Evolutionary conservation across 2,329 filamentous ascomycete species (phyloP).

Genomic region (Ambrosiella beaveri): DNA sequence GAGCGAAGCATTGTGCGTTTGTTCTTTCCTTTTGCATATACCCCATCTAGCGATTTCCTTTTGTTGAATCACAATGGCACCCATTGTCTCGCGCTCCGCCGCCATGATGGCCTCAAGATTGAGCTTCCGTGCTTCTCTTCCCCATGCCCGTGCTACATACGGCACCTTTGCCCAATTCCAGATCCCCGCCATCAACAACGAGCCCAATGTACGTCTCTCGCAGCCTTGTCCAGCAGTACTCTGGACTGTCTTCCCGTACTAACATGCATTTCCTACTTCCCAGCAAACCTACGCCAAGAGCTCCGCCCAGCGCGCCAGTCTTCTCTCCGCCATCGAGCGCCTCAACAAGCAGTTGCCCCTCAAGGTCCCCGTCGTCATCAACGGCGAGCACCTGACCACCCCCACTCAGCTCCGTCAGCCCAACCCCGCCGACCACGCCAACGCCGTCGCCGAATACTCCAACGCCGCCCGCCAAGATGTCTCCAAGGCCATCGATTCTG

Average conservation of each 20-base stretch:
- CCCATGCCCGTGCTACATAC: slow-evolving; percentile 13
- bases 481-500: slow-evolving; percentile 61
- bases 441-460: slow-evolving; percentile 66
- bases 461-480: slow-evolving; percentile 65
- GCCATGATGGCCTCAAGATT: slow-evolving; percentile 8
- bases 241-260: background rate
- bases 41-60: background rate
- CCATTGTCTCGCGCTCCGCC: slow-evolving; percentile 9
- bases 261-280: background rate
- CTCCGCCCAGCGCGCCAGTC: slow-evolving; percentile 58
- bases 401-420: slow-evolving; percentile 50
- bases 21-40: background rate
- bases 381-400: slow-evolving; percentile 51
- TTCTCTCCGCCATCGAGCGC: slow-evolving; percentile 55
- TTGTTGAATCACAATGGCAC: background rate
- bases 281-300: slow-evolving; percentile 82
- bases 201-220: slow-evolving; percentile 64
- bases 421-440: slow-evolving; percentile 67
- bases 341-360: slow-evolving; percentile 53
- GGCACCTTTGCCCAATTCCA: slow-evolving; percentile 69
- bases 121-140: background rate
- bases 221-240: background rate
- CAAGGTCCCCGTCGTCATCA: slow-evolving; percentile 68
- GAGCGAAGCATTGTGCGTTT: background rate
- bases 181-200: slow-evolving; percentile 72